A percentile compares a stretch with the other conserved stretches of the same genome.
Evolutionary conservation across 306 rosid genomes (phyloP).

Genomic region (Lupinus albus): DNA sequence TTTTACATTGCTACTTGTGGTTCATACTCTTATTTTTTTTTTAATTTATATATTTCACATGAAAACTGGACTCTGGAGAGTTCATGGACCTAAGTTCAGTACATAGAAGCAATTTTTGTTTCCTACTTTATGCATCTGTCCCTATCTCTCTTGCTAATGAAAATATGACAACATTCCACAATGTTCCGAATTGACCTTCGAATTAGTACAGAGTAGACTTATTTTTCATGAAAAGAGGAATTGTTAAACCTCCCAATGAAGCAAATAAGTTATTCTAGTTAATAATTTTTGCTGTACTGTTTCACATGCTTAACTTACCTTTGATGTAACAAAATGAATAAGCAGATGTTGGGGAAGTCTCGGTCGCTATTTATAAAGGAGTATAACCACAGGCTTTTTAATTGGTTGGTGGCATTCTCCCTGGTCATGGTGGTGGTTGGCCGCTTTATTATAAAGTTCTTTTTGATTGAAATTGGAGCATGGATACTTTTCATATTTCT

Average conservation of each 20-base stretch:
- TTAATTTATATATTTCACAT: neutral
- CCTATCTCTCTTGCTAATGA: conserved; percentile 14
- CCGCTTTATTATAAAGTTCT: conserved; percentile 77
- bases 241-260: neutral
- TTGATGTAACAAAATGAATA: conserved; percentile 23
- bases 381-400: conserved; percentile 87
- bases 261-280: conserved; percentile 8
- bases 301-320: conserved; percentile 26
- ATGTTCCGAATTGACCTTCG: conserved; percentile 9
- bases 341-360: conserved; percentile 87
- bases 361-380: conserved; percentile 80
- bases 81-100: neutral
- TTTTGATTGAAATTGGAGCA: conserved; percentile 84
- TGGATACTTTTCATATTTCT: conserved; percentile 91
- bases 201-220: neutral
- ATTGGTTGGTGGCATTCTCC: conserved; percentile 97
- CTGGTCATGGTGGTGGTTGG: conserved; percentile 89
- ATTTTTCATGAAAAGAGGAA: conserved; percentile 1
- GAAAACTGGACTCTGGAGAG: no score
- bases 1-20: neutral
- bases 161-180: neutral
- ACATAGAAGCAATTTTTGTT: neutral
- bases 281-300: neutral
- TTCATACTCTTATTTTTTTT: neutral
- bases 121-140: neutral